Percentiles rank a stretch among this genome's conserved stretches.
Conservation (phyloP, 192 early-diverging fungal species). For the Rhizophagus clarus region DNA sequence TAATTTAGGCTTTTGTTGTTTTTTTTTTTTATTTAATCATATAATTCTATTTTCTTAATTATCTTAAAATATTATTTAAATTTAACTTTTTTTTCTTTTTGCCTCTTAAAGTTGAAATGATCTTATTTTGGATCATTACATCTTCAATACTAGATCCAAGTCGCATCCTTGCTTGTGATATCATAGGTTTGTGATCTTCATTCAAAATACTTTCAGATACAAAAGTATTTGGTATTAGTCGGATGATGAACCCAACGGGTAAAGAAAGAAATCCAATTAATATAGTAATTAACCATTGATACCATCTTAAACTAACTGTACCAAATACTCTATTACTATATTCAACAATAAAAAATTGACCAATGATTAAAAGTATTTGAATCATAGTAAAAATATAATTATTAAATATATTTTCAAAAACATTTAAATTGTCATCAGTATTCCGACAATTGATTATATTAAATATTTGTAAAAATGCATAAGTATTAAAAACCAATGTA, state of each 20-base stretch:
- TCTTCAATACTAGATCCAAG: conserved; percentile 36
- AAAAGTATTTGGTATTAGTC: conserved; percentile 72
- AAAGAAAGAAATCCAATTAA: conserved; percentile 79
- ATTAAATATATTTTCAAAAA: conserved; percentile 82
- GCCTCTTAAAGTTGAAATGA: no score
- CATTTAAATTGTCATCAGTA: conserved; percentile 78
- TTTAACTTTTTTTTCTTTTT: no score
- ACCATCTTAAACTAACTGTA: conserved; percentile 61
- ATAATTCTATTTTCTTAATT: no score
- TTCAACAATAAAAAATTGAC: conserved; percentile 84
- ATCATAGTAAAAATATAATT: conserved; percentile 85
- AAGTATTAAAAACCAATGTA: conserved; percentile 79
- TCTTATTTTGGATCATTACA: not conserved
- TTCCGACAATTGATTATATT: conserved; percentile 75
- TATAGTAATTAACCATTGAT: conserved; percentile 82
- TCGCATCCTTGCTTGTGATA: conserved; percentile 34
- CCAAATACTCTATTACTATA: conserved; percentile 91
- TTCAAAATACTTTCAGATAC: conserved; percentile 42
- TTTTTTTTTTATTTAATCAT: no score
- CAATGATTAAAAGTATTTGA: conserved; percentile 66
- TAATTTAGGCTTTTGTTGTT: no score
- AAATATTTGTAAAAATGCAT: conserved; percentile 57
- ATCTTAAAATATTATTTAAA: no score
- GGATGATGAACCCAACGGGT: conserved; percentile 79
- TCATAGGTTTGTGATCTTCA: conserved; percentile 36